These are phyloP conservation scores for Podospora anserina DNA, from an alignment of 495 filamentous ascomycete genomes.

Conservation along the genomic window DNA sequence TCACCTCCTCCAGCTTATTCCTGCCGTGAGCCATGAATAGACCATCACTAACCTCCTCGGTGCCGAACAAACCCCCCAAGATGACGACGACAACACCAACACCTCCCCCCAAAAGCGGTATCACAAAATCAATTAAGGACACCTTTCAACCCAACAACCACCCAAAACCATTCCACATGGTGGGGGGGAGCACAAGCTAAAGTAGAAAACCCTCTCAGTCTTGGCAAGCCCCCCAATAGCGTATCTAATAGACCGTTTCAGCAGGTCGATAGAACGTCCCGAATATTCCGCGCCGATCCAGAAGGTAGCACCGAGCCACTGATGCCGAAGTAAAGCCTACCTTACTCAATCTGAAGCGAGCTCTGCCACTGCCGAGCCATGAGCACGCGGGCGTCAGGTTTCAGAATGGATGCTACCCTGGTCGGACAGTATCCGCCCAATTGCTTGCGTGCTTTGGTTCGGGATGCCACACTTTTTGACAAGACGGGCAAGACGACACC, in stretches of 20 bases:
- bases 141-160: background rate
- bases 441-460: background rate
- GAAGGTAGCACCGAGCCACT: background rate
- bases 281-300: background rate
- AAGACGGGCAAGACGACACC: background rate
- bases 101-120: background rate
- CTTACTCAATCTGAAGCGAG: slow-evolving; percentile 1
- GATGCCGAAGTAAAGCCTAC: background rate
- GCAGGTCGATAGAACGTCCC: background rate
- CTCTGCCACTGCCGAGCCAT: background rate
- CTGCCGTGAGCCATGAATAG: too few relatives aligned
- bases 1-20: too few relatives aligned
- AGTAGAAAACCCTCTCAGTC: background rate
- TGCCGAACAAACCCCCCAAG: background rate
- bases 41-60: background rate
- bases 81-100: background rate
- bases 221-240: background rate
- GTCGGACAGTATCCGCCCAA: background rate
- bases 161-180: background rate
- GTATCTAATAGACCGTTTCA: background rate
- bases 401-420: slow-evolving; percentile 5
- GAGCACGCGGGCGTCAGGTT: background rate
- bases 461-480: slow-evolving; percentile 3
- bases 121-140: background rate
- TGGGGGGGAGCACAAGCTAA: background rate